These are phyloP conservation scores for Mucor lusitanicus DNA, from an alignment of 371 early-diverging fungal genomes.

Conservation along the genomic window DNA sequence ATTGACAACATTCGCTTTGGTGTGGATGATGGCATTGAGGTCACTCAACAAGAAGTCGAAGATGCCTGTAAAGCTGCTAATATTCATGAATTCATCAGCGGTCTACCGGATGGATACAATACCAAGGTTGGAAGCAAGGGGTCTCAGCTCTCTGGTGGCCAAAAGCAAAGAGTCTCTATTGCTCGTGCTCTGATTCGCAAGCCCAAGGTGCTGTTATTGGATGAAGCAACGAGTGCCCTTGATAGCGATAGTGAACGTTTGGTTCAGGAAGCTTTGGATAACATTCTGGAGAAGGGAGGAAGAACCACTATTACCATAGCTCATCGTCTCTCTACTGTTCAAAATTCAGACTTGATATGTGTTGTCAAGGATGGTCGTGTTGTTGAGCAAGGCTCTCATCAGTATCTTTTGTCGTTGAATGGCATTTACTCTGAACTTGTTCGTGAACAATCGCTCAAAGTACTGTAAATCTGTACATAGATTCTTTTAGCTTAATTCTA, in stretches of 20 bases:
- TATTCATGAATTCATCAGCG: conserved; percentile 75
- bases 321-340: conserved; percentile 73
- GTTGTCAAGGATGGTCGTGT: conserved; percentile 74
- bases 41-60: conserved; percentile 60
- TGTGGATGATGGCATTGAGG: conserved; percentile 36
- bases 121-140: conserved; percentile 81
- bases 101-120: conserved; percentile 73
- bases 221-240: conserved; percentile 95
- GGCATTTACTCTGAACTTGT: conserved; percentile 37
- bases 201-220: conserved; percentile 87
- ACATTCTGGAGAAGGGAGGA: conserved; percentile 59
- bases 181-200: conserved; percentile 78
- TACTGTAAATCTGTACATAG: background rate
- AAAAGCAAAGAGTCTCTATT: conserved; percentile 73
- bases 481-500: background rate
- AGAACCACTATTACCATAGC: conserved; percentile 74
- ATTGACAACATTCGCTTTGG: conserved; percentile 80
- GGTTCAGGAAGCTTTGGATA: conserved; percentile 86
- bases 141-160: conserved; percentile 70
- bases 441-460: conserved; percentile 27
- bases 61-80: conserved; percentile 72
- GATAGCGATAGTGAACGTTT: conserved; percentile 87
- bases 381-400: conserved; percentile 82
- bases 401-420: conserved; percentile 56
- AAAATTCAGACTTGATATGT: too few species aligned